Evolutionary conservation across 768 basidiomycete genomes (phyloP).

Genomic region (Rhodotorula kratochvilovae): DNA sequence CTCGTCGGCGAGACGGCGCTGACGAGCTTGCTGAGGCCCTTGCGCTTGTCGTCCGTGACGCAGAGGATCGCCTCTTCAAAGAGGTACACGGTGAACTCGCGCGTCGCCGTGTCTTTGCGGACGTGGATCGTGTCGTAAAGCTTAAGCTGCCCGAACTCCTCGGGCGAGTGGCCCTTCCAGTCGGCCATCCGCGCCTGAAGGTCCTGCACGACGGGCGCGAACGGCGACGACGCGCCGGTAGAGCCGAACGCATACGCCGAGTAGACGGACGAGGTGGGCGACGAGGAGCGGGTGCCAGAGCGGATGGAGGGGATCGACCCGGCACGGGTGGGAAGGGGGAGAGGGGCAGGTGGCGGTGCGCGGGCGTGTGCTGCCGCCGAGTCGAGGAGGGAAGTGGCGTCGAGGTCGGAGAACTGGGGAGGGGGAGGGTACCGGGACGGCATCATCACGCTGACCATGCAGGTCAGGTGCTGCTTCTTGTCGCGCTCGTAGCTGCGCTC

Average conservation of each 20-base stretch:
- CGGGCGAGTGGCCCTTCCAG: conserved; percentile 89
- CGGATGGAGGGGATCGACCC: conserved; percentile 5
- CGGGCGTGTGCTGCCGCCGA: not conserved
- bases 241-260: conserved; percentile 29
- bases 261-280: conserved; percentile 20
- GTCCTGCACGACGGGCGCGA: conserved; percentile 79
- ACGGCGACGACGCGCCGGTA: conserved; percentile 50
- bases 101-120: conserved; percentile 77
- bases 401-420: not conserved
- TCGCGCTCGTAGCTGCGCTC: conserved; percentile 59
- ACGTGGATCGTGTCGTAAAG: conserved; percentile 90
- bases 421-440: conserved; percentile 61
- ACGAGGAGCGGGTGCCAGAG: conserved; percentile 14
- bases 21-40: conserved; percentile 68
- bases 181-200: conserved; percentile 84
- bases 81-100: conserved; percentile 87
- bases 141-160: conserved; percentile 71
- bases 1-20: conserved; percentile 52
- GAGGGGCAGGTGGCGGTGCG: not conserved
- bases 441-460: conserved; percentile 87
- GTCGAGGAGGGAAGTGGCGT: not conserved
- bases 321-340: not conserved
- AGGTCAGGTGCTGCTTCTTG: conserved; percentile 79
- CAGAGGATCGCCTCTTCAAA: conserved; percentile 98
- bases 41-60: conserved; percentile 92